Conservation (phyloP, 306 rosid species). For the Vicia villosa region DNA sequence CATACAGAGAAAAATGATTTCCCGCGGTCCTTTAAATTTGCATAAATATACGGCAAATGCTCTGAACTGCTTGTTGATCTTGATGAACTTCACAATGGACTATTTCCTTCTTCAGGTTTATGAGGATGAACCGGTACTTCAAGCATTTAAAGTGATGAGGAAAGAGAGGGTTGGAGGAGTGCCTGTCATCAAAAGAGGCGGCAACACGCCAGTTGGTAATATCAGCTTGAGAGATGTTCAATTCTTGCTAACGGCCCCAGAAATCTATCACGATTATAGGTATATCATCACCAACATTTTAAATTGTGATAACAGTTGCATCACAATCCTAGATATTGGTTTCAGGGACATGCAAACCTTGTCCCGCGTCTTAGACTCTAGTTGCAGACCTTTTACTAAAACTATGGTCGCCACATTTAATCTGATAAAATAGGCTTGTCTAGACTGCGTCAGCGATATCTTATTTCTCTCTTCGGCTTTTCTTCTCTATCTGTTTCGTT, state of each 20-base stretch:
- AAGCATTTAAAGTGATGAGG: conserved; percentile 95
- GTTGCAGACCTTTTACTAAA: neutral
- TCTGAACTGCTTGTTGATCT: conserved; percentile 1
- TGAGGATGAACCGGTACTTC: conserved; percentile 96
- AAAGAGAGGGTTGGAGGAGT: conserved; percentile 86
- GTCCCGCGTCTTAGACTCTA: neutral
- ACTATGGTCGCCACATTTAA: conserved; percentile 11
- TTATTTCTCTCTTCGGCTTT: neutral
- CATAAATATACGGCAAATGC: conserved; percentile 1
- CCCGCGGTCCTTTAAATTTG: conserved; percentile 7
- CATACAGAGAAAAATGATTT: conserved; percentile 1
- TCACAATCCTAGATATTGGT: neutral
- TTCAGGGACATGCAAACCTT: neutral
- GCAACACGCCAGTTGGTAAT: conserved; percentile 73
- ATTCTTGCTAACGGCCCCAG: conserved; percentile 92
- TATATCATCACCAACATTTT: conserved; percentile 24
- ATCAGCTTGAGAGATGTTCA: conserved; percentile 89
- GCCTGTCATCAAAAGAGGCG: conserved; percentile 68
- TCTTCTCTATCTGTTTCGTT: conserved; percentile 11
- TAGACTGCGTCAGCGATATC: neutral
- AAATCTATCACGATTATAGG: conserved; percentile 90
- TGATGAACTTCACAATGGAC: conserved; percentile 31
- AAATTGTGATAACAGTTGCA: neutral
- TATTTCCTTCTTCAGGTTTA: conserved; percentile 56
- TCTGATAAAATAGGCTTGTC: conserved; percentile 22